Base-by-base conservation (phyloP, 2,329 filamentous ascomycete species). In the Penicillium sp. region DNA sequence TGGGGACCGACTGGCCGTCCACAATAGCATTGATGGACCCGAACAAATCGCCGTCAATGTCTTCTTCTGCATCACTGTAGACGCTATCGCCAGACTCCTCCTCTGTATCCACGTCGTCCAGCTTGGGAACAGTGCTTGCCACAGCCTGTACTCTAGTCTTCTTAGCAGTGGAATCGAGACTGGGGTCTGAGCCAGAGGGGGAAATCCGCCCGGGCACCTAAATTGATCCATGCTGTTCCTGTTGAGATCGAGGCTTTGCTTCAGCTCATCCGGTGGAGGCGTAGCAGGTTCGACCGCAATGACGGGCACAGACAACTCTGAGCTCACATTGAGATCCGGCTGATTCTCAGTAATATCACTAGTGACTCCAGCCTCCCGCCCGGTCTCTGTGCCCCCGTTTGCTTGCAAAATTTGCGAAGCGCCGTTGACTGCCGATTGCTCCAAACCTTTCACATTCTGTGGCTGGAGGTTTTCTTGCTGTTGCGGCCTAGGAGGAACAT, bases 161-260 rank as follows among this genome's bases (percentile, higher is more conserved):
- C n/a, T 56, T 49, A 6, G 50, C 41, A 5, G 46, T 40, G 16
- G 45, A 43, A 36, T 56, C 56, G 10, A 50, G 40, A 28, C 52
- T 54, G 7, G 54, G 49, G 27, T 66, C 62, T 18, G 65, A 57
- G 9, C 55, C 57, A 5, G 63, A 54, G 57, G 56, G 1, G 81
- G 81, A 54, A 84, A 87, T 0, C 75, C 77, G 7, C 83, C 84
- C 8, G 84, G 84, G 13, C 84, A 67, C 34, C 75, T 75, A 34
- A 79, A 77, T 44, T 72, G 68, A 52, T 73, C 63, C 49, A 65
- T 60, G 51, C 71, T 69, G 51, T 55, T 66, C 46, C 56, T 56
- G 27, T 61, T 56, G 45, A 39, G 41, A 12, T 64, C 58, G 37
- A 64, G 42, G 18, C 49, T 61, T 18, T 51, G 44, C 9, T 53